Conservation (phyloP, 768 basidiomycete genomes). For the Russula foetens region DNA sequence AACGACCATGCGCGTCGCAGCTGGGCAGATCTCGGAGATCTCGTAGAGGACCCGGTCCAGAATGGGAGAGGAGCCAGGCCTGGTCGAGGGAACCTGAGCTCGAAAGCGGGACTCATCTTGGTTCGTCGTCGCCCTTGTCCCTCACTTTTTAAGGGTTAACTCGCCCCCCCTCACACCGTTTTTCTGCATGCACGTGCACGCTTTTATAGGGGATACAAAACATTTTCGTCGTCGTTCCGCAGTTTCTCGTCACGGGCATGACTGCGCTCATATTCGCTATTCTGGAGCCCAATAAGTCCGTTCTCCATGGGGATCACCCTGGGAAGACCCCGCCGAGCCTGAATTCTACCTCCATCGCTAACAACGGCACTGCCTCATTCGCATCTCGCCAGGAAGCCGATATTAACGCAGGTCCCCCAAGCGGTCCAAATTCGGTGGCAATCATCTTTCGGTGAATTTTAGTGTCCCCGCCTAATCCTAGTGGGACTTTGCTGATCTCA, state of each 20-base stretch:
- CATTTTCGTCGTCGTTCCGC: constrained; percentile 87
- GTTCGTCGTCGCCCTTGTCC: constrained; percentile 35
- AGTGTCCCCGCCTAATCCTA: neutral
- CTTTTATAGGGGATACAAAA: constrained; percentile 87
- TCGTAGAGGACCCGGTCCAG: neutral
- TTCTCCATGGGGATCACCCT: constrained; percentile 16
- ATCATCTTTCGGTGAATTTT: constrained; percentile 33
- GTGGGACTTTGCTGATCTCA: neutral
- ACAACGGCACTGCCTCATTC: neutral
- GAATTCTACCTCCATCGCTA: neutral
- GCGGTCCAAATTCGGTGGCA: constrained; percentile 32
- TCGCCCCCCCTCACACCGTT: neutral
- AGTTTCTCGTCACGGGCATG: constrained; percentile 85
- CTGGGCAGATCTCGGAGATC: constrained; percentile 11
- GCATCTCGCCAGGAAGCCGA: constrained; percentile 15
- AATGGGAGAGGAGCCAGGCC: neutral
- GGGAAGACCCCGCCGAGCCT: constrained; percentile 9
- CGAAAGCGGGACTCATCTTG: constrained; percentile 84
- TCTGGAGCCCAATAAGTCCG: constrained; percentile 56
- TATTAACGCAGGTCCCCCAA: constrained; percentile 15
- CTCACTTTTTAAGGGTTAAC: neutral
- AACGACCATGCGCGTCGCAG: constrained; percentile 16
- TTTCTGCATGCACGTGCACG: neutral
- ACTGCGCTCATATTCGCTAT: constrained; percentile 83
- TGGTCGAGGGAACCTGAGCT: constrained; percentile 39